These are phyloP conservation scores for Epichloe coenophiala DNA, from an alignment of 2,329 filamentous ascomycete species.

Conservation along the genomic window DNA sequence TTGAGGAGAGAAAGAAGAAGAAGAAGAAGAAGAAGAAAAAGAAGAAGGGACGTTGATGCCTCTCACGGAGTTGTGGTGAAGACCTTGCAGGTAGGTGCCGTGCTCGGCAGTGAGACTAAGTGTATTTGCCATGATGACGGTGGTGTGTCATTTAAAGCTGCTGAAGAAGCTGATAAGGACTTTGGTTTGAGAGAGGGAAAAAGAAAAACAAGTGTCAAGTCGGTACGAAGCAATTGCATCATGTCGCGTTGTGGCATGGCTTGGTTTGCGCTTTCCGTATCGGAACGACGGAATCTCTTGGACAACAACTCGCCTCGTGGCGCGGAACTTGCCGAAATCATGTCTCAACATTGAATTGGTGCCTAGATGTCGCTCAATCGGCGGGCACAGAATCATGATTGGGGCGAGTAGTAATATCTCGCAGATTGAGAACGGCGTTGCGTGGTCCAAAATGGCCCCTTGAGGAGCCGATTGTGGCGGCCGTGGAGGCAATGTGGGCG, in stretches of 20 bases:
- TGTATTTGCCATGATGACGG: constrained; percentile 3
- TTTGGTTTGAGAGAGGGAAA: not conserved
- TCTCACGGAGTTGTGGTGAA: not conserved
- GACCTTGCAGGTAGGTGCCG: not conserved
- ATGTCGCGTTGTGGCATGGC: not conserved
- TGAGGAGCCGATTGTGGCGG: no score
- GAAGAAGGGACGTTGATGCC: not conserved
- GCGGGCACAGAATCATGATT: no score
- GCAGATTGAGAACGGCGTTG: no score
- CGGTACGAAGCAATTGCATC: no score
- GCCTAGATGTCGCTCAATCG: no score
- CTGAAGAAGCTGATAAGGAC: not conserved
- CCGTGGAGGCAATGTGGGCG: no score
- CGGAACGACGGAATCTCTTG: no score
- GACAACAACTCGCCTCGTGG: no score
- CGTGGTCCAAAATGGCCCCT: no score
- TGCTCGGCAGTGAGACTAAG: not conserved
- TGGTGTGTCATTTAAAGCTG: not conserved
- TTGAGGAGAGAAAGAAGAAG: not conserved
- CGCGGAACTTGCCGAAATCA: no score
- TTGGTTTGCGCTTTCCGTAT: not conserved
- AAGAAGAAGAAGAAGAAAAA: not conserved
- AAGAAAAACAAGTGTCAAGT: not conserved
- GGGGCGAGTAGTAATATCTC: no score
- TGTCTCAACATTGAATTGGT: no score